Percentiles rank a stretch among this genome's conserved stretches.
phyloP scores from a whole-genome alignment of 1,139 yeast species.

The Blastobotrys illinoisensis region DNA sequence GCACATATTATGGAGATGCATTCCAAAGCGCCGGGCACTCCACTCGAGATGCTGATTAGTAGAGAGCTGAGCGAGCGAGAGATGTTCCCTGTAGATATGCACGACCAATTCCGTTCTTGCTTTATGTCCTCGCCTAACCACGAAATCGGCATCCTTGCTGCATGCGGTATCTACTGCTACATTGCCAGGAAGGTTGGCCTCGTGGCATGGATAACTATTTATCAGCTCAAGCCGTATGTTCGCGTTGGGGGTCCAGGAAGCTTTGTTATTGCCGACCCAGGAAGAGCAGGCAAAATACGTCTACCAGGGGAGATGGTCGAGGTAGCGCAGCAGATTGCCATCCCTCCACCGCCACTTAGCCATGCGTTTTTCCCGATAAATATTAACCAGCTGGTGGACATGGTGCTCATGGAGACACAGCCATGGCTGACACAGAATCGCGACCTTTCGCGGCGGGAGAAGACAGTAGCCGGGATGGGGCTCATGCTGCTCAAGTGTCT shows the following conservation, averaged over 20 bases:
- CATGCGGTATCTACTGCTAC: constrained; percentile 7
- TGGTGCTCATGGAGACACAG: neutral
- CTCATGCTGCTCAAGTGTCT: neutral
- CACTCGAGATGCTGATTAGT: constrained; percentile 1
- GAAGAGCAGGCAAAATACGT: constrained; percentile 10
- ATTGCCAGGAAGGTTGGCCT: constrained; percentile 7
- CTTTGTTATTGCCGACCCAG: constrained; percentile 6
- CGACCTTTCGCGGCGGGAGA: neutral
- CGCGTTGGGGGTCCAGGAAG: neutral
- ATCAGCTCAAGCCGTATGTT: constrained; percentile 8
- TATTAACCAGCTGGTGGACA: neutral
- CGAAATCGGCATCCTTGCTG: constrained; percentile 5
- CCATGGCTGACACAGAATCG: neutral
- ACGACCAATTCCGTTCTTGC: constrained; percentile 1
- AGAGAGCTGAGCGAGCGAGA: constrained; percentile 3
- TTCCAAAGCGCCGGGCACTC: neutral
- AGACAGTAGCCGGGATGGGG: neutral
- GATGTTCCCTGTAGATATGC: constrained; percentile 5
- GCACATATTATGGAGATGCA: constrained; percentile 1
- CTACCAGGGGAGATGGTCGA: constrained; percentile 7
- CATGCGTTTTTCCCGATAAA: neutral
- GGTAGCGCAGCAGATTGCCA: constrained; percentile 1
- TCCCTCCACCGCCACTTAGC: neutral
- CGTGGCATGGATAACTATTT: constrained; percentile 2
- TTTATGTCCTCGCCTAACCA: constrained; percentile 4